These are phyloP conservation scores for Clonostachys byssicola DNA, from an alignment of 2,329 filamentous ascomycete genomes.

Conservation along the genomic window DNA sequence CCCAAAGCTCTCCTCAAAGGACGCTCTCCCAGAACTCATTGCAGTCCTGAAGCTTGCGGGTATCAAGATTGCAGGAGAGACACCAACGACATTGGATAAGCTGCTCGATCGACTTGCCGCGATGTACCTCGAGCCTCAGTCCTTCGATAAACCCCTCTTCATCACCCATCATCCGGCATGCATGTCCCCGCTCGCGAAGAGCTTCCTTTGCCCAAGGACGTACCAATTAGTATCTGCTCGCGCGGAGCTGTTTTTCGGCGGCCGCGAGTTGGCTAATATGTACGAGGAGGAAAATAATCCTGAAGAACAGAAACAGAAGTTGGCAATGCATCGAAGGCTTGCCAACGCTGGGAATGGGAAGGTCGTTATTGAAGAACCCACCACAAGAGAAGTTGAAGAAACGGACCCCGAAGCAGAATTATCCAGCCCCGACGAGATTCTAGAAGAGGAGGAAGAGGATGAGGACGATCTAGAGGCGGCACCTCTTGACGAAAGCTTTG, in stretches of 20 bases:
- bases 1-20: constrained; percentile 53
- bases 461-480: constrained; percentile 39
- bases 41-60: constrained; percentile 50
- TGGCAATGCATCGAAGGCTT: constrained; percentile 49
- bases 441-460: constrained; percentile 22
- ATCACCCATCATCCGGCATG: constrained; percentile 87
- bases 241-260: constrained; percentile 78
- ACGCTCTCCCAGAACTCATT: constrained; percentile 56
- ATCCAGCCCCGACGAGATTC: too few species aligned
- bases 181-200: constrained; percentile 89
- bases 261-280: constrained; percentile 86
- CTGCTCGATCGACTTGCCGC: constrained; percentile 79
- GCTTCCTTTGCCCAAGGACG: constrained; percentile 65
- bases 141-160: constrained; percentile 66
- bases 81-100: constrained; percentile 52
- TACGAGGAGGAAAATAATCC: constrained; percentile 98
- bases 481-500: constrained; percentile 72
- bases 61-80: constrained; percentile 61
- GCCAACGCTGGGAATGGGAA: constrained; percentile 24
- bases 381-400: constrained; percentile 1
- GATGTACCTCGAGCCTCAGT: constrained; percentile 74
- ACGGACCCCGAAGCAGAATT: too few species aligned
- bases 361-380: constrained; percentile 18
- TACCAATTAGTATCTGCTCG: constrained; percentile 74
- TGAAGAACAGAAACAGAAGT: constrained; percentile 79